Percentiles rank a stretch among this genome's conserved stretches.
phyloP scores from a whole-genome alignment of 208 protist species.

The Crithidia acanthocephali region DNA sequence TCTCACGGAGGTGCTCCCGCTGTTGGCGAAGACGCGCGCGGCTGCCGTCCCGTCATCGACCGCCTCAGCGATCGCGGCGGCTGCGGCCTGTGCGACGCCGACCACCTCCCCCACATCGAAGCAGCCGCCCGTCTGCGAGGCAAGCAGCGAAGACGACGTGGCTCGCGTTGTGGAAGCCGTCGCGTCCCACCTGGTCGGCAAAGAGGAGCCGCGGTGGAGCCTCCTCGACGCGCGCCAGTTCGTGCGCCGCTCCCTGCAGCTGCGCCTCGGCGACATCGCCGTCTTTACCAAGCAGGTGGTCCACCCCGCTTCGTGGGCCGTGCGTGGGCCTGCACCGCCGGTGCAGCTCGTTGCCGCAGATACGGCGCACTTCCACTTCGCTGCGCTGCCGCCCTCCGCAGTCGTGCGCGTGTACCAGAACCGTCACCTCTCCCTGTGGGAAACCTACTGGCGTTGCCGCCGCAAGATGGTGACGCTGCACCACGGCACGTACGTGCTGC shows the following conservation, averaged over 20 bases:
- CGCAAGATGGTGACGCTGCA: conserved; percentile 45
- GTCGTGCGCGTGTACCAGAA: conserved; percentile 48
- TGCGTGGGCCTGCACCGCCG: conserved; percentile 33
- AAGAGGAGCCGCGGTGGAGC: conserved; percentile 57
- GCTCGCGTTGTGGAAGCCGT: conserved; percentile 55
- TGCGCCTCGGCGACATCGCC: conserved; percentile 39
- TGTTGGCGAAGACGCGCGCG: background rate
- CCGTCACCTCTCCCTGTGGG: conserved; percentile 61
- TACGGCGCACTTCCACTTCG: conserved; percentile 30
- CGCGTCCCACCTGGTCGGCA: conserved; percentile 60
- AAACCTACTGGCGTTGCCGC: conserved; percentile 61
- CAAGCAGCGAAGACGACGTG: conserved; percentile 31
- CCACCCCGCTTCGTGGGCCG: conserved; percentile 53
- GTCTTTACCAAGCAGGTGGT: conserved; percentile 53
- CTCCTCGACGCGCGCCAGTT: conserved; percentile 62
- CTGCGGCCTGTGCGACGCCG: background rate
- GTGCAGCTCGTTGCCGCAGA: conserved; percentile 40
- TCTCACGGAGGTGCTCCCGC: conserved; percentile 29
- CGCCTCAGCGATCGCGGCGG: background rate
- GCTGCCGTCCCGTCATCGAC: background rate
- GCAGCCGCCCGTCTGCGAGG: conserved; percentile 2
- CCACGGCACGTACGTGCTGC: conserved; percentile 41
- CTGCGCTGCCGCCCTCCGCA: background rate
- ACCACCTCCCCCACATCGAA: conserved; percentile 10
- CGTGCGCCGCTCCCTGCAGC: conserved; percentile 61